Evolutionary conservation across 2,329 filamentous ascomycete species (phyloP).

Genomic region (Nannizziopsis barbatae): DNA sequence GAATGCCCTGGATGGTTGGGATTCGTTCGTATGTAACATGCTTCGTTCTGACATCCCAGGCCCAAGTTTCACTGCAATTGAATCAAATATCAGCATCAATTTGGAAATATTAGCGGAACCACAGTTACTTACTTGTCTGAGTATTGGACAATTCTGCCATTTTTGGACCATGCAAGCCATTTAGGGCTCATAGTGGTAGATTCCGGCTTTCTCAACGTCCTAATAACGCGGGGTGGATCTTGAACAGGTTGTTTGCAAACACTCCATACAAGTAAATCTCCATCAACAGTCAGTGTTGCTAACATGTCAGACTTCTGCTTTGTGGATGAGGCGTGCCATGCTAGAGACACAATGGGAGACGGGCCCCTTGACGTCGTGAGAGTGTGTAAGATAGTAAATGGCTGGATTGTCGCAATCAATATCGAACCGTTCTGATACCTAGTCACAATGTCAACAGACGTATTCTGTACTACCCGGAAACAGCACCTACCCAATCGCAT

Average conservation of each 20-base stretch:
- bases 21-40: constrained; percentile 83
- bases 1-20: constrained; percentile 69
- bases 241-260: constrained; percentile 65
- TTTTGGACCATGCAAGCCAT: constrained; percentile 98
- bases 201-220: constrained; percentile 71
- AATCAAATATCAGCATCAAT: not conserved
- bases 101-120: not conserved
- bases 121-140: constrained; percentile 63
- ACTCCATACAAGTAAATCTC: constrained; percentile 92
- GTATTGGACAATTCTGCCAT: constrained; percentile 87
- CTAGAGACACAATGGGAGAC: constrained; percentile 73
- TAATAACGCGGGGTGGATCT: constrained; percentile 76
- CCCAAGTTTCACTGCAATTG: constrained; percentile 61
- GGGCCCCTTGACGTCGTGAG: constrained; percentile 72
- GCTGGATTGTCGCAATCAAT: constrained; percentile 76
- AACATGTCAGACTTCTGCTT: constrained; percentile 98
- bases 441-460: constrained; percentile 9
- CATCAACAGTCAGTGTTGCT: constrained; percentile 80
- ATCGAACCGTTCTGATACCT: constrained; percentile 95
- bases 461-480: not conserved
- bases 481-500: constrained; percentile 72
- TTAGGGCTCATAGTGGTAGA: constrained; percentile 64
- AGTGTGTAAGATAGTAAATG: constrained; percentile 91
- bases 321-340: constrained; percentile 93
- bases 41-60: constrained; percentile 98